These are phyloP conservation scores for Keithomyces neogunnii DNA, from an alignment of 2,329 filamentous ascomycete species.

Conservation along the genomic window DNA sequence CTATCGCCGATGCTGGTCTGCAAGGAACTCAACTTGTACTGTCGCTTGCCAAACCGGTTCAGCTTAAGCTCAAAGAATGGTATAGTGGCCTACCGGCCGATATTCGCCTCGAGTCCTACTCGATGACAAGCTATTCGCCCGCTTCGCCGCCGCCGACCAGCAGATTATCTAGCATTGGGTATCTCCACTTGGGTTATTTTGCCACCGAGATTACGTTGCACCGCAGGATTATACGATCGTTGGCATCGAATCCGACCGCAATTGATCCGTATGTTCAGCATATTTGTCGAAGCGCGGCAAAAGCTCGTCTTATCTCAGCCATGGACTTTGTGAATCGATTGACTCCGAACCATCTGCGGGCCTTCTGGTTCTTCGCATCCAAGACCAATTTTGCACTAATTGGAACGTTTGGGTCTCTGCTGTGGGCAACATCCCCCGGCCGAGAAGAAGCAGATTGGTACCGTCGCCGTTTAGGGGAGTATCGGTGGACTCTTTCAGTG, in stretches of 20 bases:
- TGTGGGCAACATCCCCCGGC: slow-evolving; percentile 83
- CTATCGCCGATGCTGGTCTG: slow-evolving; percentile 54
- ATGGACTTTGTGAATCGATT: slow-evolving; percentile 97
- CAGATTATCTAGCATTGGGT: slow-evolving; percentile 56
- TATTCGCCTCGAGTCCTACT: slow-evolving; percentile 57
- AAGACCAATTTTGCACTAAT: slow-evolving; percentile 92
- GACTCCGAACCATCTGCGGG: slow-evolving; percentile 74
- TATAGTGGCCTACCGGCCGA: slow-evolving; percentile 58
- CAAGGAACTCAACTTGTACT: slow-evolving; percentile 67
- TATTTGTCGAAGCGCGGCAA: slow-evolving; percentile 88
- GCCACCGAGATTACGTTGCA: slow-evolving; percentile 91
- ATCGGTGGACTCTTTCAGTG: slow-evolving; percentile 87
- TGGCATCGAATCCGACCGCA: slow-evolving; percentile 35
- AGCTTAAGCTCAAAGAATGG: slow-evolving; percentile 77
- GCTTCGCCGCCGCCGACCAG: slow-evolving; percentile 23
- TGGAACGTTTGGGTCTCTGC: slow-evolving; percentile 81
- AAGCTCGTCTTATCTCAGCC: slow-evolving; percentile 86
- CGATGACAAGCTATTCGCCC: slow-evolving; percentile 15
- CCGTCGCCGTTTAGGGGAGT: slow-evolving; percentile 73
- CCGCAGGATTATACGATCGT: slow-evolving; percentile 78
- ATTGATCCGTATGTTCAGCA: slow-evolving; percentile 77
- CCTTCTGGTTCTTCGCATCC: slow-evolving; percentile 87
- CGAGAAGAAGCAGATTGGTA: slow-evolving; percentile 92
- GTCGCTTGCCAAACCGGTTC: slow-evolving; percentile 70
- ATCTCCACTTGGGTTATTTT: slow-evolving; percentile 86